A percentile compares a stretch with the other conserved stretches of the same genome.
Evolutionary conservation across 768 basidiomycete species (phyloP).

Genomic region (Russula emetica): DNA sequence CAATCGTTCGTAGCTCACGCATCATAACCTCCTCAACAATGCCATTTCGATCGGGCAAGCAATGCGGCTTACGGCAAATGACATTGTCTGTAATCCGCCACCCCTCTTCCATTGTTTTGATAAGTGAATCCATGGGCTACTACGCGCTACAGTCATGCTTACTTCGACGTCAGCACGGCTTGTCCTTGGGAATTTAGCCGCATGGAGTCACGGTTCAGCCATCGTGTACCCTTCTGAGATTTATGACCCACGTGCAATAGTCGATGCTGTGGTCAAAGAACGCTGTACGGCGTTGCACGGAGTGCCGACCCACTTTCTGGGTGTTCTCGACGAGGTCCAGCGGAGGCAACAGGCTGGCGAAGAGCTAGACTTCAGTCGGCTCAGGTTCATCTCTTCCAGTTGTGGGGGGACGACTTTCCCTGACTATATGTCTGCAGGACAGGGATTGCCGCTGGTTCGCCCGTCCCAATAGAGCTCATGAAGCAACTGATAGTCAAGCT

Average conservation of each 20-base stretch:
- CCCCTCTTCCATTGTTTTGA: constrained; percentile 89
- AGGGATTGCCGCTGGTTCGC: constrained; percentile 77
- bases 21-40: constrained; percentile 76
- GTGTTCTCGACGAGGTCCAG: constrained; percentile 63
- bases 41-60: constrained; percentile 62
- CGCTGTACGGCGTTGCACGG: constrained; percentile 77
- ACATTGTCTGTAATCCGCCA: constrained; percentile 76
- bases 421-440: constrained; percentile 45
- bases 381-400: constrained; percentile 45
- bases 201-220: constrained; percentile 69
- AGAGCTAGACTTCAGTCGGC: constrained; percentile 43
- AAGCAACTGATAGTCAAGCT: constrained; percentile 60
- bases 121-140: constrained; percentile 43
- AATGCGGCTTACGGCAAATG: constrained; percentile 63
- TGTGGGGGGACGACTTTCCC: neutral
- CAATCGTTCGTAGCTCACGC: constrained; percentile 52
- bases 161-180: constrained; percentile 46
- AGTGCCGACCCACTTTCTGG: constrained; percentile 82
- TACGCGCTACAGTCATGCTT: constrained; percentile 1
- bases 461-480: constrained; percentile 79
- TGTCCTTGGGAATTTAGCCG: constrained; percentile 74
- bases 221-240: constrained; percentile 70
- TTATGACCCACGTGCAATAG: constrained; percentile 60
- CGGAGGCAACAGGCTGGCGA: constrained; percentile 46
- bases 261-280: constrained; percentile 65